Percentiles rank a stretch among this genome's conserved stretches.
Conservation (phyloP, 169 alveolate species). For the Perkinsus olseni region DNA sequence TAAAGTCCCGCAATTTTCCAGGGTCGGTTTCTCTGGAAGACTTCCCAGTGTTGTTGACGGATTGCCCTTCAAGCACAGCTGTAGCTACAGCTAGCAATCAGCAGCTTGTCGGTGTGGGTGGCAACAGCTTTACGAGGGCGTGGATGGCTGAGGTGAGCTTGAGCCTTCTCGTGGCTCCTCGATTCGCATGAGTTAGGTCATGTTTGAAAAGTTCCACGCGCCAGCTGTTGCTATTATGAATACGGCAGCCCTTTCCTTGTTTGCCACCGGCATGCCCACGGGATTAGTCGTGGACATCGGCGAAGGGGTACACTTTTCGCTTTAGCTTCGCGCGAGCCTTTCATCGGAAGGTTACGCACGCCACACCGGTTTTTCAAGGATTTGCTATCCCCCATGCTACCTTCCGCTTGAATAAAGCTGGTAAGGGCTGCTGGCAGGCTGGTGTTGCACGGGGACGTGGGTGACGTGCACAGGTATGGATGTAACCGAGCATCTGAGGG, state of each 20-base stretch:
- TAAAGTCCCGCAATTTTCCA: background rate
- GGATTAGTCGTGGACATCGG: conserved; percentile 57
- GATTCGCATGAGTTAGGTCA: background rate
- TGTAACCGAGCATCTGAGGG: conserved; percentile 35
- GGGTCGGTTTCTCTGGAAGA: background rate
- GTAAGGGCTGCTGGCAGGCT: background rate
- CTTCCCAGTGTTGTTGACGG: background rate
- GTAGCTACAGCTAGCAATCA: background rate
- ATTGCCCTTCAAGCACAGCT: background rate
- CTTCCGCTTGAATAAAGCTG: background rate
- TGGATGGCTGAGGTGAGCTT: background rate
- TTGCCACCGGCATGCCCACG: conserved; percentile 46
- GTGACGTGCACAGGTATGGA: conserved; percentile 56
- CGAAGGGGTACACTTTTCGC: conserved; percentile 33
- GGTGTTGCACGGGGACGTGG: background rate
- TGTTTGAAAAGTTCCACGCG: background rate
- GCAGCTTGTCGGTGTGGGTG: background rate
- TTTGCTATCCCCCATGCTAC: conserved; percentile 55
- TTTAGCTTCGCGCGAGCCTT: background rate
- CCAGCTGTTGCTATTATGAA: conserved; percentile 19
- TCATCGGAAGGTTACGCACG: background rate
- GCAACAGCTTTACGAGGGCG: background rate
- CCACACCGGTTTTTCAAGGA: conserved; percentile 53
- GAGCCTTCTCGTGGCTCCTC: too few species aligned
- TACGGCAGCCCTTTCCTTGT: conserved; percentile 48